These are phyloP conservation scores for Yarrowia alimentaria DNA, from an alignment of 805 yeast species.

Conservation along the genomic window DNA sequence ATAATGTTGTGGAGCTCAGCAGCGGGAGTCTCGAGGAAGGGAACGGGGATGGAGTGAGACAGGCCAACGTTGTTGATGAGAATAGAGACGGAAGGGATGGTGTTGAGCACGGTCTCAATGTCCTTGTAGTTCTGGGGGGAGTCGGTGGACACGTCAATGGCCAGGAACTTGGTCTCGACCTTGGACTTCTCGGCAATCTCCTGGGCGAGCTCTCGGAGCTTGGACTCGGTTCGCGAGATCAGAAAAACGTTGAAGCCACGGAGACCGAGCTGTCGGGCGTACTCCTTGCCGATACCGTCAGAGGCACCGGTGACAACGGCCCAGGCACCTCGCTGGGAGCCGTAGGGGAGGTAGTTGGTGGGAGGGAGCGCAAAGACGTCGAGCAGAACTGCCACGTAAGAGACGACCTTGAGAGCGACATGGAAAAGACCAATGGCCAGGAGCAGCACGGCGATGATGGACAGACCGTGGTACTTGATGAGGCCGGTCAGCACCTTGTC, in stretches of 20 bases:
- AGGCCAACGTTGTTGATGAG: constrained; percentile 92
- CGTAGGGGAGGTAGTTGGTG: constrained; percentile 56
- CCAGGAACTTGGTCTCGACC: constrained; percentile 63
- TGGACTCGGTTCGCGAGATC: constrained; percentile 79
- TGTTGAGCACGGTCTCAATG: constrained; percentile 49
- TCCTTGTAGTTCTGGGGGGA: constrained; percentile 53
- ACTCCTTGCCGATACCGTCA: constrained; percentile 96
- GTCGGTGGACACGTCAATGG: constrained; percentile 77
- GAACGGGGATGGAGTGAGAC: constrained; percentile 92
- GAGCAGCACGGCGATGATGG: constrained; percentile 26
- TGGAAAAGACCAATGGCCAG: constrained; percentile 54
- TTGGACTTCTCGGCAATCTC: constrained; percentile 60
- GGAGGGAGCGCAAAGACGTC: constrained; percentile 64
- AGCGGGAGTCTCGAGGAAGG: constrained; percentile 76
- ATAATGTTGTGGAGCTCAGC: constrained; percentile 76
- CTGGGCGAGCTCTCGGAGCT: constrained; percentile 62
- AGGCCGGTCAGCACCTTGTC: constrained; percentile 4
- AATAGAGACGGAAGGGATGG: constrained; percentile 59
- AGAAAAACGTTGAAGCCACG: constrained; percentile 80
- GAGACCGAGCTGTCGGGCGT: constrained; percentile 77
- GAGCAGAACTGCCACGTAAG: constrained; percentile 52
- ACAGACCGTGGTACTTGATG: constrained; percentile 26
- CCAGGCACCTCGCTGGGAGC: constrained; percentile 72
- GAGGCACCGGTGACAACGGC: constrained; percentile 98
- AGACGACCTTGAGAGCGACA: constrained; percentile 50